Base-by-base conservation (phyloP, 1,284 basidiomycete genomes). In the Melampsora americana region DNA sequence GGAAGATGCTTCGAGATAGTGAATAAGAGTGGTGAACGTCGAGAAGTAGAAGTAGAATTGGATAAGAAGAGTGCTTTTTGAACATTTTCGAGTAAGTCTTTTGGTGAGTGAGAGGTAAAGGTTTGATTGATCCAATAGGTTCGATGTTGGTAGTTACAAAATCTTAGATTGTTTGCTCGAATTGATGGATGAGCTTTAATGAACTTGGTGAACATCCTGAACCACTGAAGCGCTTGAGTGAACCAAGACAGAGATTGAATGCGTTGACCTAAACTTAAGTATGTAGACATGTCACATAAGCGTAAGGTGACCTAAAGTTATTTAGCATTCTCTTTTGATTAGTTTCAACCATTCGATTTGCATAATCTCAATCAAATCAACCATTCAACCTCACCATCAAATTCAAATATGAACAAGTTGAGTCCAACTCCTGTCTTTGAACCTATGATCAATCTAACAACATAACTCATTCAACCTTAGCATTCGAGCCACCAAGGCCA, bases 1-100 rank as follows among this genome's bases (percentile, higher is more conserved):
- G 72, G 72, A 23, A 74, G 48, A 46, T 59, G 72, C 46, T 74
- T 74, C 12, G 72, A 74, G 35, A 74, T 67, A 5, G 65, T 44
- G 28, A 67, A 66, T 20, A 74, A 59, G 7, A 73, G 4, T 32
- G 64, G 18, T 18, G 62, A n/a, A 4, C 60, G 50, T 14, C n/a
- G 2, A 23, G 70, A 9, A 46, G 14, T 39, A 28, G 18, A 7
- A 53, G 16, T n/a, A 32, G 23, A 35, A 1, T n/a, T 46, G 20
- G 35, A 18, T 48, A 30, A 16, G 39, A 70, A 42, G 46, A 73
- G 23, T 16, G 62, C 35, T 35, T 73, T 16, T 26, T 53, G 46
- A 48, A 73, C 30, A 20, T 42, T 20, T 5, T 66, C 46, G 62
- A 66, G 60, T 48, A 73, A 44, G 7, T 56, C 35, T 26, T 7